phyloP scores from a whole-genome alignment of 768 basidiomycete species.

The Tremella fuciformis region DNA sequence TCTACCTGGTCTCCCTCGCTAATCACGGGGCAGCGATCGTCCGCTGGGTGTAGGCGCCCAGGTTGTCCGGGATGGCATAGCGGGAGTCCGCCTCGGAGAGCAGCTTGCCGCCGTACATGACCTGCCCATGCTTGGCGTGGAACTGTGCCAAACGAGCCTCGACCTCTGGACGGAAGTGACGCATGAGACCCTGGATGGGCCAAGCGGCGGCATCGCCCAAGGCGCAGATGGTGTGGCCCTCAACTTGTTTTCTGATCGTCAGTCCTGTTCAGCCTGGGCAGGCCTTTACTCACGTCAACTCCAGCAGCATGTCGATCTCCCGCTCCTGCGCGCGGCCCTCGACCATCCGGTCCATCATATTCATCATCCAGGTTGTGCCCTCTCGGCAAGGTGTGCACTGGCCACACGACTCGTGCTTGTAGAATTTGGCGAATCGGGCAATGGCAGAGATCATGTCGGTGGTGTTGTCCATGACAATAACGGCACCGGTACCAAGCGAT shows the following conservation, averaged over 20 bases:
- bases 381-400: slow-evolving; percentile 84
- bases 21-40: slow-evolving; percentile 18
- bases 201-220: slow-evolving; percentile 96
- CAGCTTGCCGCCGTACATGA: slow-evolving; percentile 81
- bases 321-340: slow-evolving; percentile 84
- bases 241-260: slow-evolving; percentile 77
- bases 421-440: slow-evolving; percentile 90
- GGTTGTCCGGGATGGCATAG: slow-evolving; percentile 49
- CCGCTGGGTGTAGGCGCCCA: slow-evolving; percentile 39
- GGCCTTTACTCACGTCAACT: slow-evolving; percentile 62
- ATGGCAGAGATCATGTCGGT: slow-evolving; percentile 93
- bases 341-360: slow-evolving; percentile 98
- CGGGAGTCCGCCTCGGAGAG: slow-evolving; percentile 34
- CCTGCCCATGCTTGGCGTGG: slow-evolving; percentile 71
- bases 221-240: slow-evolving; percentile 95
- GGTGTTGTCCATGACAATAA: slow-evolving; percentile 98
- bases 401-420: slow-evolving; percentile 97
- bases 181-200: slow-evolving; percentile 97
- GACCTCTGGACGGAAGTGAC: slow-evolving; percentile 93
- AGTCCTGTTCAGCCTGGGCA: slow-evolving; percentile 9
- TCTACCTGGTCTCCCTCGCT: too few relatives aligned
- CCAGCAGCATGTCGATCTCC: slow-evolving; percentile 97
- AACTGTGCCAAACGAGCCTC: slow-evolving; percentile 80
- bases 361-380: slow-evolving; percentile 95
- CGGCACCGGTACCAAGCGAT: slow-evolving; percentile 96